Conservation (phyloP, 371 early-diverging fungal species). For the Mucor irregularis region DNA sequence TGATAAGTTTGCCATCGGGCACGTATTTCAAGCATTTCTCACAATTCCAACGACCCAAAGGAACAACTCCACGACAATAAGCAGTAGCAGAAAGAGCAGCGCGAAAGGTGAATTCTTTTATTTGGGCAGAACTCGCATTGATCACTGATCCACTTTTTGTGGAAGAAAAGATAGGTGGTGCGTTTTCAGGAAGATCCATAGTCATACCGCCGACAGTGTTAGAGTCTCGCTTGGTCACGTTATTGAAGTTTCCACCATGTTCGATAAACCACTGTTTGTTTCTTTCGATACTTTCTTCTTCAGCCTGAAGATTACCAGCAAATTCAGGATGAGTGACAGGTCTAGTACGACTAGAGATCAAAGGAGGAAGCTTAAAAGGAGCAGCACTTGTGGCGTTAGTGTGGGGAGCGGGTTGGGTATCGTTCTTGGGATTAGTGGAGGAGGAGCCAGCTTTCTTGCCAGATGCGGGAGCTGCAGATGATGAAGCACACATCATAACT, state of each 20-base stretch:
- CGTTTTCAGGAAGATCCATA: constrained; percentile 6
- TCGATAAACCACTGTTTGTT: constrained; percentile 7
- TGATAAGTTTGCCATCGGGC: constrained; percentile 25
- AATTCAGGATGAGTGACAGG: not conserved
- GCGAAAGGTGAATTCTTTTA: constrained; percentile 7
- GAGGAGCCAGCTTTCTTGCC: too few relatives aligned
- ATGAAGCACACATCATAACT: not conserved
- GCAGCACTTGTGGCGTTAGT: not conserved
- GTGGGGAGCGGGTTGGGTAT: not conserved
- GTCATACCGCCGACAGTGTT: constrained; percentile 7
- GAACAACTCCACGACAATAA: constrained; percentile 24
- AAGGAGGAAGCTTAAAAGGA: constrained; percentile 4
- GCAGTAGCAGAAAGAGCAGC: constrained; percentile 25
- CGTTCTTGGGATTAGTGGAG: not conserved
- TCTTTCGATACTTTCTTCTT: not conserved
- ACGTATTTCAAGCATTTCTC: constrained; percentile 16
- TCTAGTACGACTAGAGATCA: constrained; percentile 4
- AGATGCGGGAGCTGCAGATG: constrained; percentile 13
- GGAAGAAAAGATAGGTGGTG: constrained; percentile 3
- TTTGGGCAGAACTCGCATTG: constrained; percentile 2
- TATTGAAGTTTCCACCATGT: constrained; percentile 3
- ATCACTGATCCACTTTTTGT: not conserved
- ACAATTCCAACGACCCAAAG: constrained; percentile 15
- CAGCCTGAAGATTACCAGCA: not conserved
- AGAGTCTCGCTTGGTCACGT: not conserved